Percentiles rank a stretch among this genome's conserved stretches.
Conservation (phyloP, 495 filamentous ascomycete species). For the Trichoderma reesei region DNA sequence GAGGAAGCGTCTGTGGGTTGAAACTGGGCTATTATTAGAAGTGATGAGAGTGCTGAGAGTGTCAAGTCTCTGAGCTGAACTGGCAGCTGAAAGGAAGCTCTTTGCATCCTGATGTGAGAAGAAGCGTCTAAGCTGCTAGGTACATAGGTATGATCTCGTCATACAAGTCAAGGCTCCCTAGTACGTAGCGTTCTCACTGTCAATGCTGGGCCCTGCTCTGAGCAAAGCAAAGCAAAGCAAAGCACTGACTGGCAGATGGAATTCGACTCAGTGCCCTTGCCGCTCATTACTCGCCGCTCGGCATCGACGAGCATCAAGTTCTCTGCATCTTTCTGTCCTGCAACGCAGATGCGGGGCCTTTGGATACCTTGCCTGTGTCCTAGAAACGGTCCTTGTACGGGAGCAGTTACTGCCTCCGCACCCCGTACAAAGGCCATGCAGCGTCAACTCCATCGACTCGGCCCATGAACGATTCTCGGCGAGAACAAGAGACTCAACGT, state of each 20-base stretch:
- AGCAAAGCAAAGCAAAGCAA: too few relatives aligned
- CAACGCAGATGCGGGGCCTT: slow-evolving; percentile 1
- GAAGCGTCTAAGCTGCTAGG: too few relatives aligned
- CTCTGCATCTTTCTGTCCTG: neutral
- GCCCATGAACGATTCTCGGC: neutral
- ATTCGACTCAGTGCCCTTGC: neutral
- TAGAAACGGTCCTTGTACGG: neutral
- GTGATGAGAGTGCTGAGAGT: too few relatives aligned
- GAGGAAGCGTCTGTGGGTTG: too few relatives aligned
- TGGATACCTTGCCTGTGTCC: neutral
- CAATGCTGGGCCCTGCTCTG: too few relatives aligned
- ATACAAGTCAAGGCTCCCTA: neutral
- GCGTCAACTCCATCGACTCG: neutral
- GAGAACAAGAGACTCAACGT: slow-evolving; percentile 5
- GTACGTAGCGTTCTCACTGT: too few relatives aligned
- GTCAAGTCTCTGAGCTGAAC: too few relatives aligned
- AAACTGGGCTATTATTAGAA: neutral
- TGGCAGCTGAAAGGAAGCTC: too few relatives aligned
- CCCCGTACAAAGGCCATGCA: neutral
- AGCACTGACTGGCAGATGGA: too few relatives aligned
- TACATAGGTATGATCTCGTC: neutral
- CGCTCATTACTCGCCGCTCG: neutral
- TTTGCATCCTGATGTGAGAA: neutral
- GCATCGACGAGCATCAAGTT: neutral
- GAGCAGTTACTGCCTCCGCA: too few relatives aligned